phyloP scores from a whole-genome alignment of 208 protist species.

The Jaenimonas drosophilae region DNA sequence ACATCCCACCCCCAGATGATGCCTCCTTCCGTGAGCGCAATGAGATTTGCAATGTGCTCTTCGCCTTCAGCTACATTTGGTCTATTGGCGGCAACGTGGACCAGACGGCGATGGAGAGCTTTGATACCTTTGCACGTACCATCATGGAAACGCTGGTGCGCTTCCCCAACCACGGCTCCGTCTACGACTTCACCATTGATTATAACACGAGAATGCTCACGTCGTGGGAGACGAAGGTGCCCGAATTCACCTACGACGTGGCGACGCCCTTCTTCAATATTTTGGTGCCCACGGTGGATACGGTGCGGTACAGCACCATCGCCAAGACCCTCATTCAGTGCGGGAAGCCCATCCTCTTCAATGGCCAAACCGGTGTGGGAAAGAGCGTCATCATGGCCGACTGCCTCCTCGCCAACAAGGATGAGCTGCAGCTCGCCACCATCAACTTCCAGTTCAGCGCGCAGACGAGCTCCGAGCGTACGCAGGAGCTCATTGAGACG shows the following conservation, averaged over 20 bases:
- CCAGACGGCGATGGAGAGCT: constrained; percentile 76
- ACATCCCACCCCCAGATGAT: constrained; percentile 43
- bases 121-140: constrained; percentile 82
- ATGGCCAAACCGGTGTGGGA: constrained; percentile 92
- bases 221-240: constrained; percentile 74
- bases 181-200: constrained; percentile 94
- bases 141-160: constrained; percentile 77
- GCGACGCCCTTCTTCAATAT: constrained; percentile 94
- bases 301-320: constrained; percentile 91
- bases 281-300: constrained; percentile 96
- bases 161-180: constrained; percentile 80
- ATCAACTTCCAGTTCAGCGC: constrained; percentile 94
- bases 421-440: constrained; percentile 65
- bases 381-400: constrained; percentile 93
- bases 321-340: constrained; percentile 79
- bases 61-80: constrained; percentile 95
- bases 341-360: constrained; percentile 90
- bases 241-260: constrained; percentile 73
- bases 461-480: constrained; percentile 91
- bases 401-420: constrained; percentile 65
- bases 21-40: constrained; percentile 75
- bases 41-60: constrained; percentile 83
- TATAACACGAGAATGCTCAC: constrained; percentile 67
- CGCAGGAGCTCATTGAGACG: constrained; percentile 95
- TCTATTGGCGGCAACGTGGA: constrained; percentile 93